Base-by-base conservation (phyloP, 2,329 filamentous ascomycete species). In the Stachybotrys elegans region DNA sequence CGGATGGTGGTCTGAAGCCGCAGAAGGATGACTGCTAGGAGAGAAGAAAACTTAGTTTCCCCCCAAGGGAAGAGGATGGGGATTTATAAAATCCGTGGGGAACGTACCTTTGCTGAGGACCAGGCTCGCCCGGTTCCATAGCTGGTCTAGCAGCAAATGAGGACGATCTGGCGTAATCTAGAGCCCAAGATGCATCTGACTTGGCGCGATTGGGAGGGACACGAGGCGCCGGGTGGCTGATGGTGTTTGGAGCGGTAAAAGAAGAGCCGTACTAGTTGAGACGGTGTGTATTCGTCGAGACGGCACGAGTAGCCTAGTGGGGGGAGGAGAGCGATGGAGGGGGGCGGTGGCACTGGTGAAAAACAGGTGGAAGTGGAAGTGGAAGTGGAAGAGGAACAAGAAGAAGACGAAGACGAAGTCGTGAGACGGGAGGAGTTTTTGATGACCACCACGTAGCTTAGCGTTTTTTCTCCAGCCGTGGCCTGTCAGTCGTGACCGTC, bases 111-210 rank as follows among this genome's bases (percentile, higher is more conserved):
- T 59, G 60, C 54, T 58, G 62, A 58, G 56, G 54, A 57, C 57
- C 58, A 63, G 60, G 55, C 53, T 64, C 63, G 59, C 55, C 60
- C 58, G 60, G 55, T 61, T 66, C 62, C 64, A 65, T 66, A 60
- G 59, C 63, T 63, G 57, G 62, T 60, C 59, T 59, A 53, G 61
- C 57, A 56, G 55, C 55, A 54, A 61, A 53, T 53, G 56, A 59
- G 54, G 53, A 55, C 55, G 56, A 65, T 60, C 61, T 65, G 55
- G 61, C 55, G 53, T 53, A 53, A 50, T 57, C 58, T 62, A 64
- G 56, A 58, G 53, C 53, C 56, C 53, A 58, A 55, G 61, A 64
- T 62, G 57, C 61, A 65, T 65, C 60, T 61, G 59, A 57, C 57
- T 59, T 61, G 56, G 53, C 57, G 51, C 57, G 55, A 57, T 57